These are phyloP conservation scores for Cryphonectria japonica DNA, from an alignment of 2,329 filamentous ascomycete genomes.

Conservation along the genomic window DNA sequence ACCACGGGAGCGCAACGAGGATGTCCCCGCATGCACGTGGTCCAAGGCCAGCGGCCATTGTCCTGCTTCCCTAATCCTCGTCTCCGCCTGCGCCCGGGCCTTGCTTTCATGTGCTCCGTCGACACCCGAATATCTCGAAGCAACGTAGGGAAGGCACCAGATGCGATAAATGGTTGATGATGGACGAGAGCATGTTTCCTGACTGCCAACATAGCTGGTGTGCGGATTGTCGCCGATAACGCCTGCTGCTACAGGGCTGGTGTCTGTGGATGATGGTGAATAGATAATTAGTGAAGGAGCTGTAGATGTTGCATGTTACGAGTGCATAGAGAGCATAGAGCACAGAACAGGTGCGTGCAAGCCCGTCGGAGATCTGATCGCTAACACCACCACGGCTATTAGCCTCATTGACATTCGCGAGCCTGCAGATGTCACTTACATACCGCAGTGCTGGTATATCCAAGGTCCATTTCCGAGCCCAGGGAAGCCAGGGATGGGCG, in stretches of 20 bases:
- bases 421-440: neutral
- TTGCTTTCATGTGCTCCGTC: neutral
- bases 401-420: neutral
- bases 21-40: slow-evolving; percentile 21
- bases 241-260: neutral
- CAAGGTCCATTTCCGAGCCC: neutral
- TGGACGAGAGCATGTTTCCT: neutral
- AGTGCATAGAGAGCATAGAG: neutral
- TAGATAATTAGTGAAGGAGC: neutral
- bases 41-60: slow-evolving; percentile 3
- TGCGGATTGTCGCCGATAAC: neutral
- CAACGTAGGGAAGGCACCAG: neutral
- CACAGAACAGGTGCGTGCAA: neutral
- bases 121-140: neutral
- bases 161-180: neutral
- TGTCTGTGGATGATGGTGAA: neutral
- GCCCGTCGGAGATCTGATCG: neutral
- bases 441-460: neutral
- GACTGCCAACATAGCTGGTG: neutral
- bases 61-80: neutral
- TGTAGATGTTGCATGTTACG: neutral
- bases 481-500: neutral
- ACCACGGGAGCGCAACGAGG: slow-evolving; percentile 16
- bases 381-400: neutral
- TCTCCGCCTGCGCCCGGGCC: neutral